These are phyloP conservation scores for Macrolepiota albuminosa DNA, from an alignment of 768 basidiomycete species.

Conservation along the genomic window DNA sequence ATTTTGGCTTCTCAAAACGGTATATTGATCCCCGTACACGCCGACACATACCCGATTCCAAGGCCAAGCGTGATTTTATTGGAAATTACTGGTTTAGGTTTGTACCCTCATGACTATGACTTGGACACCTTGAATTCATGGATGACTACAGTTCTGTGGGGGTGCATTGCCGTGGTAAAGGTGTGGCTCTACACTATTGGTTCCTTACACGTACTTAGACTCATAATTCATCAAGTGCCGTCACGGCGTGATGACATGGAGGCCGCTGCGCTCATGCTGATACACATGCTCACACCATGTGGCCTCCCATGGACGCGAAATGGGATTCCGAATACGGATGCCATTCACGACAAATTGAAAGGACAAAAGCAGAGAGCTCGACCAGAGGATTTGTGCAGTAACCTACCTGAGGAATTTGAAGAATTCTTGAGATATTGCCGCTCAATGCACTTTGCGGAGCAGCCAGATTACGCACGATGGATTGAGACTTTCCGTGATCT, in stretches of 20 bases:
- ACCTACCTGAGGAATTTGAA: constrained; percentile 68
- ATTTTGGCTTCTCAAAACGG: constrained; percentile 79
- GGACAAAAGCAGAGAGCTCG: constrained; percentile 56
- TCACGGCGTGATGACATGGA: constrained; percentile 79
- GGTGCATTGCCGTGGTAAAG: constrained; percentile 75
- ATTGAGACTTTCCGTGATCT: constrained; percentile 58
- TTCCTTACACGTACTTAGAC: not conserved
- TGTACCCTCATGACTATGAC: constrained; percentile 8
- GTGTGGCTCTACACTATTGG: constrained; percentile 28
- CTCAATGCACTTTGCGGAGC: constrained; percentile 60
- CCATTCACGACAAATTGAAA: constrained; percentile 58
- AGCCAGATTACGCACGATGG: constrained; percentile 67
- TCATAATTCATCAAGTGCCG: constrained; percentile 45
- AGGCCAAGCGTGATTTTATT: constrained; percentile 65
- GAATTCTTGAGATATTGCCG: constrained; percentile 73
- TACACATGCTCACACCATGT: constrained; percentile 72
- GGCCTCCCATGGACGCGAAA: constrained; percentile 77
- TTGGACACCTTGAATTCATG: not conserved
- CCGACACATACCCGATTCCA: constrained; percentile 70
- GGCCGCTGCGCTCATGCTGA: constrained; percentile 72
- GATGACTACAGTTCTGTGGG: constrained; percentile 46
- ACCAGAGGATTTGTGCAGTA: constrained; percentile 64
- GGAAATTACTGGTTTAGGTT: constrained; percentile 84
- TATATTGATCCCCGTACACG: constrained; percentile 64
- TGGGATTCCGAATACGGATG: constrained; percentile 70